Evolutionary conservation across 1,284 basidiomycete species (phyloP).

Genomic region (Heterobasidion irregulare): DNA sequence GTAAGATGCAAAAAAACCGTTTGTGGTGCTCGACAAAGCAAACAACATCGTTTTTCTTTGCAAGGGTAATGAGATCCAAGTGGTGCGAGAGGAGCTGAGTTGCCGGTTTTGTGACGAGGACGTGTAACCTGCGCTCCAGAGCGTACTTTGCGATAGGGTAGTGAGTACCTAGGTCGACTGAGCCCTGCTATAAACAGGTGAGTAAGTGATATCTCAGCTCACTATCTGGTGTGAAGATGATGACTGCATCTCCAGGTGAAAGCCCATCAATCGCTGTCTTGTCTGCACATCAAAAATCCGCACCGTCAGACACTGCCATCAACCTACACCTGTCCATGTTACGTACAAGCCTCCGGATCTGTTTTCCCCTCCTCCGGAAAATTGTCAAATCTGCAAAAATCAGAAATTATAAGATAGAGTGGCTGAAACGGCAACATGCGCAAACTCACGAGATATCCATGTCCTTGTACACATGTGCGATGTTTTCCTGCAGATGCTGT

Average conservation of each 20-base stretch:
- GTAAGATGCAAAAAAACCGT: conserved; percentile 29
- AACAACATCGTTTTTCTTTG: conserved; percentile 72
- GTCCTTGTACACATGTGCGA: conserved; percentile 77
- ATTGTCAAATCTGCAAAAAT: conserved; percentile 53
- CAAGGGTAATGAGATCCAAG: conserved; percentile 66
- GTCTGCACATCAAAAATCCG: conserved; percentile 37
- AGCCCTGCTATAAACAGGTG: neutral
- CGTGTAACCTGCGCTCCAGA: conserved; percentile 77
- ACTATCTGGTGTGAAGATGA: conserved; percentile 86
- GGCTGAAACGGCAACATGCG: neutral
- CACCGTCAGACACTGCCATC: too few relatives aligned
- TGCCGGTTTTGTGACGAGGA: conserved; percentile 89
- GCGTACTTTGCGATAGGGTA: conserved; percentile 82
- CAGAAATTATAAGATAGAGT: neutral
- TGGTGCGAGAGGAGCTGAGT: conserved; percentile 83
- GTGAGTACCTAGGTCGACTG: conserved; percentile 57
- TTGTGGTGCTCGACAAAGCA: conserved; percentile 92
- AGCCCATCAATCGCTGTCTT: conserved; percentile 80
- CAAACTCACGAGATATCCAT: conserved; percentile 68
- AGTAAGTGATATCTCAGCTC: conserved; percentile 17
- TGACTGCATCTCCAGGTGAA: conserved; percentile 78
- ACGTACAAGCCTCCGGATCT: conserved; percentile 78
- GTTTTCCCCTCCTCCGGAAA: conserved; percentile 67
- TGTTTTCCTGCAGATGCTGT: conserved; percentile 77
- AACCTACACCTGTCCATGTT: too few relatives aligned